Percentiles rank a stretch among this genome's conserved stretches.
These are phyloP conservation scores for Byssothecium circinans DNA, from an alignment of 2,329 filamentous ascomycete species.

Conservation along the genomic window DNA sequence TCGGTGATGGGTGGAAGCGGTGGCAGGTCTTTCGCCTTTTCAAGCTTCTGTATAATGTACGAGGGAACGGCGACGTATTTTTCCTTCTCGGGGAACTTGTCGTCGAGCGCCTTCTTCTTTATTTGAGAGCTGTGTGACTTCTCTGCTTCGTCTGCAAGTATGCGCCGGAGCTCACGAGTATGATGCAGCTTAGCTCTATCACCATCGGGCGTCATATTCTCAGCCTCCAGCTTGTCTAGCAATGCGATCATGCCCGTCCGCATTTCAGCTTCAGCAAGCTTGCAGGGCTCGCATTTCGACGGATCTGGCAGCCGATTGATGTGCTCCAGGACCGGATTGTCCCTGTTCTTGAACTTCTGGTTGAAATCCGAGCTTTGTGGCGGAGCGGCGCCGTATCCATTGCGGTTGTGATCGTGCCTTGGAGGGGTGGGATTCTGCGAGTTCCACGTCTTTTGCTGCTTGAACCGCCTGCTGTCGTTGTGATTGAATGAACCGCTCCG, in stretches of 20 bases:
- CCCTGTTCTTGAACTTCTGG: conserved; percentile 6
- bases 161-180: conserved; percentile 28
- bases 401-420: neutral
- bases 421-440: neutral
- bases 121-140: conserved; percentile 54
- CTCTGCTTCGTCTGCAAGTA: conserved; percentile 19
- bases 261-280: conserved; percentile 22
- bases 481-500: conserved; percentile 23
- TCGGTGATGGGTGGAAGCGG: conserved; percentile 65
- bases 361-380: neutral
- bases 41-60: conserved; percentile 30
- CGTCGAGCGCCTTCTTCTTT: conserved; percentile 43
- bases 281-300: conserved; percentile 17
- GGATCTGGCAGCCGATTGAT: conserved; percentile 16
- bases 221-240: conserved; percentile 33
- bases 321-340: conserved; percentile 9
- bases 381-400: neutral
- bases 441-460: conserved; percentile 13
- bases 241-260: conserved; percentile 33
- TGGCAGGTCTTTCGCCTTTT: conserved; percentile 50
- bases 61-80: conserved; percentile 25
- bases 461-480: conserved; percentile 18
- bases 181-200: conserved; percentile 33
- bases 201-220: conserved; percentile 25
- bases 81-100: conserved; percentile 26